phyloP scores from a whole-genome alignment of 495 filamentous ascomycete genomes.

The Geoglossum glabrum region DNA sequence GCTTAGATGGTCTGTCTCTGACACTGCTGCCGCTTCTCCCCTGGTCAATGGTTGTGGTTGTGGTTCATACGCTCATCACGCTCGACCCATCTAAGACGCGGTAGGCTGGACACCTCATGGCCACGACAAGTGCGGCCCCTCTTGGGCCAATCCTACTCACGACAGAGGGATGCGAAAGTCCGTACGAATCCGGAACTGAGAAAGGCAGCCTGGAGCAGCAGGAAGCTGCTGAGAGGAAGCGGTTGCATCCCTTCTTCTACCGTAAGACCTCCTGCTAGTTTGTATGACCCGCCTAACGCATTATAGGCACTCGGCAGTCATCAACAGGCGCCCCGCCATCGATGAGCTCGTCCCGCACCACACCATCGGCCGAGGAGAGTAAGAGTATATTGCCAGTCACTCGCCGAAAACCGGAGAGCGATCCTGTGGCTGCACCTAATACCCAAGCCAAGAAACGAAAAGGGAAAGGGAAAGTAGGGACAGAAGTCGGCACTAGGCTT shows the following conservation, averaged over 20 bases:
- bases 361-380: background rate
- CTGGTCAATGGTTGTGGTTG: background rate
- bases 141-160: background rate
- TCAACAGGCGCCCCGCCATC: background rate
- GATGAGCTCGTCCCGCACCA: background rate
- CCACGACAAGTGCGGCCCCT: background rate
- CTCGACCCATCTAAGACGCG: background rate
- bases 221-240: background rate
- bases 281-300: background rate
- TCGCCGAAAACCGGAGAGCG: background rate
- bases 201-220: background rate
- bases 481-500: background rate
- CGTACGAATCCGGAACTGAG: background rate
- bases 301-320: background rate
- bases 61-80: background rate
- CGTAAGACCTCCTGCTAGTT: background rate
- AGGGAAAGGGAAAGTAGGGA: background rate
- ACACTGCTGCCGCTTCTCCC: background rate
- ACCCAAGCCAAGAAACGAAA: background rate
- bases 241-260: background rate
- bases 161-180: background rate
- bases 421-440: background rate
- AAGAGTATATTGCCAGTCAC: background rate
- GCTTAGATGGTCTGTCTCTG: background rate
- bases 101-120: background rate